Base-by-base conservation (phyloP, 768 basidiomycete species). In the Russula sp. region DNA sequence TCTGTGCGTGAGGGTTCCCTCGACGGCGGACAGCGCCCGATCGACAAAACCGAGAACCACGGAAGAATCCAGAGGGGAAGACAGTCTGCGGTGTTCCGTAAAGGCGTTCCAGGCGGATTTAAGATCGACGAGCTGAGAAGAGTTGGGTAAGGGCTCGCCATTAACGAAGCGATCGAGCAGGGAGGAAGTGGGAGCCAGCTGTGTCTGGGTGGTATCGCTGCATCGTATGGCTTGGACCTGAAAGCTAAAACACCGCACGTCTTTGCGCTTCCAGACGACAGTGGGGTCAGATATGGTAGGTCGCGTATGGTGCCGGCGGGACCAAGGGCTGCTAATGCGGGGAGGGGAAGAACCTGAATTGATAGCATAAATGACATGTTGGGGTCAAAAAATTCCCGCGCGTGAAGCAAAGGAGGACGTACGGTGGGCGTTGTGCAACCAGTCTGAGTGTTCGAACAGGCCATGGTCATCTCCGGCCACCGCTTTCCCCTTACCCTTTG, bases 401-500 rank as follows among this genome's bases (percentile, higher is more conserved):
- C 35, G 45, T 53, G 35, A 3, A 65, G 40, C 39, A 35, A 27
- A 45, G 1, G 57, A 54, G 4, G 50, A 63, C 67, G 34, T 57
- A 68, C 67, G 48, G 39, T 68, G 66, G 42, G 56, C 31, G 22
- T 37, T 6, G 44, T 48, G 54, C 34, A 66, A 59, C 64, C 67
- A 68, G 34, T 62, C 57, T 10, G 61, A 57, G 47, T 32, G 27
- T 62, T 66, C 56, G 57, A 59, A 44, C 59, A 48, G 35, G 40
- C 42, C 27, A n/a, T 42, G 34, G 6, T 62, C 65, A 48, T 65
- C 49, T 59, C 63, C 58, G 63, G 52, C 61, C 7, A 48, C 54
- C 14, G 67, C 67, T 11, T 63, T 66, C 3, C 50, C 61, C 52
- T 68, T 68, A 31, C 67, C 59, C 16, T 63, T 68, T 16, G 50